These are phyloP conservation scores for Rubroboletus satanas DNA, from an alignment of 768 basidiomycete genomes.

Conservation along the genomic window DNA sequence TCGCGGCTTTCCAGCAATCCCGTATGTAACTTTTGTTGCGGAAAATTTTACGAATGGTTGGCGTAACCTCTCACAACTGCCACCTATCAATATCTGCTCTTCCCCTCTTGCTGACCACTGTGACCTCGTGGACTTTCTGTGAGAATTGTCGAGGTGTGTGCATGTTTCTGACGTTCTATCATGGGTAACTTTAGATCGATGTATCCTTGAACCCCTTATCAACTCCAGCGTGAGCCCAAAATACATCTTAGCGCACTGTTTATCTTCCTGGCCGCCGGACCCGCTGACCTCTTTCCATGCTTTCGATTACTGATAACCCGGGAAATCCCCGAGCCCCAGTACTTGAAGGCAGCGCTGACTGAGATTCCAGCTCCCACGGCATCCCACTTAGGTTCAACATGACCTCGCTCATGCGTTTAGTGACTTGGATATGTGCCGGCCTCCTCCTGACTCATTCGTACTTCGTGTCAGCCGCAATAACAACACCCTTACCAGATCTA, in stretches of 20 bases:
- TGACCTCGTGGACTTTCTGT: not conserved
- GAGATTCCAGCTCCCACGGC: not conserved
- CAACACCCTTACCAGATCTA: constrained; percentile 34
- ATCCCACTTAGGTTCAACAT: not conserved
- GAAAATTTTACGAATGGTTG: not conserved
- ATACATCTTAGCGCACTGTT: not conserved
- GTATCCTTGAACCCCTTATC: constrained; percentile 2
- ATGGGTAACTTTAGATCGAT: constrained; percentile 1
- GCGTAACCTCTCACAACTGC: not conserved
- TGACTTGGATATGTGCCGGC: constrained; percentile 7
- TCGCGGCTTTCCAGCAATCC: not conserved
- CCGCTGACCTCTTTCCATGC: constrained; percentile 10
- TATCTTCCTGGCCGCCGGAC: not conserved
- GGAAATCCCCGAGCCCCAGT: not conserved
- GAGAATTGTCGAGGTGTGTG: not conserved
- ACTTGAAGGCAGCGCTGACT: constrained; percentile 1
- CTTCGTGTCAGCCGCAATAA: constrained; percentile 9
- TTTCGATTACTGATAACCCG: constrained; percentile 3
- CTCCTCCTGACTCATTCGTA: constrained; percentile 2
- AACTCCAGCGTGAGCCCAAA: not conserved
- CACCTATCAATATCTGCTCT: too few relatives aligned
- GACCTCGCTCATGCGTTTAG: constrained; percentile 1
- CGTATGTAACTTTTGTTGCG: not conserved
- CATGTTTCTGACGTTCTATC: not conserved
- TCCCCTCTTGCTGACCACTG: too few relatives aligned